Percentiles rank a stretch among this genome's conserved stretches.
phyloP scores from a whole-genome alignment of 495 filamentous ascomycete species.

The Jackrogersella multiformis region DNA sequence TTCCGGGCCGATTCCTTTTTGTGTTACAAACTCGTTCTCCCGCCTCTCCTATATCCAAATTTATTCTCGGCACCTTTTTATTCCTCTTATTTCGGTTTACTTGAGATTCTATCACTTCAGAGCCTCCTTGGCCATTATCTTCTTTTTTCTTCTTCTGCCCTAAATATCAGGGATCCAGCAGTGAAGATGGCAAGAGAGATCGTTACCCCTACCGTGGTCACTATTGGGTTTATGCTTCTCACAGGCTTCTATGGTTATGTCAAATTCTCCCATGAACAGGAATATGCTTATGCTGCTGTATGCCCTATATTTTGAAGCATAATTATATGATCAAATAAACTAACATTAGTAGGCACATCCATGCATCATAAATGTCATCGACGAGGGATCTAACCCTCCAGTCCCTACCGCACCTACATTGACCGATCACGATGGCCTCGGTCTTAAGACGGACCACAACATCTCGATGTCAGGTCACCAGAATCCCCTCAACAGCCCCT shows the following conservation, averaged over 20 bases:
- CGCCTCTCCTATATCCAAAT: not conserved
- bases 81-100: not conserved
- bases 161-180: not conserved
- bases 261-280: slow-evolving; percentile 26
- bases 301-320: not conserved
- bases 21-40: not conserved
- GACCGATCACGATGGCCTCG: not conserved
- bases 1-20: not conserved
- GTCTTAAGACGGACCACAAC: not conserved
- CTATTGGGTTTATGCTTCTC: slow-evolving; percentile 10
- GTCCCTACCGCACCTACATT: not conserved
- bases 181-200: slow-evolving; percentile 16
- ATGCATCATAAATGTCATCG: not conserved
- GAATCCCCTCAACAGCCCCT: not conserved
- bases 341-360: slow-evolving; percentile 11
- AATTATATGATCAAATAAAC: not conserved
- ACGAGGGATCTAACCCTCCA: not conserved
- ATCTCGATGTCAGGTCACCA: not conserved
- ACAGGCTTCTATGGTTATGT: slow-evolving; percentile 29
- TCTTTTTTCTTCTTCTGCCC: not conserved
- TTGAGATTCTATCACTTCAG: not conserved
- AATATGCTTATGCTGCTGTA: not conserved
- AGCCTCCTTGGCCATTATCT: not conserved
- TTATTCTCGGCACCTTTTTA: not conserved
- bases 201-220: slow-evolving; percentile 6